Base-by-base conservation (phyloP, 2,329 filamentous ascomycete genomes). In the Macrophomina phaseolina region DNA sequence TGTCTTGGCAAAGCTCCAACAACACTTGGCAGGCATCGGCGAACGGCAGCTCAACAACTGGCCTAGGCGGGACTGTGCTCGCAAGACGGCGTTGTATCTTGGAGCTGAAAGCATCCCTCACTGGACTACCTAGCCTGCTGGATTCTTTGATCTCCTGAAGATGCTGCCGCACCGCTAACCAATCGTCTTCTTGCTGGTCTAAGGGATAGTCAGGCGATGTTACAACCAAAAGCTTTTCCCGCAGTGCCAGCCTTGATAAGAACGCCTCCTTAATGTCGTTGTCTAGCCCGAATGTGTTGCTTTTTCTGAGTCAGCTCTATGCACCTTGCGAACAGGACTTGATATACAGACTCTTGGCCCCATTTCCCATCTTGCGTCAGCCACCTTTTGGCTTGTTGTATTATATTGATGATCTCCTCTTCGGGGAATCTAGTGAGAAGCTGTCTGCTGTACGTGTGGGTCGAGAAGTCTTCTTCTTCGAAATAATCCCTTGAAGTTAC, bases 401-500 rank as follows among this genome's bases (percentile, higher is more conserved):
- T 78, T 32, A 85, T 76, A 8, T 81, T 77, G 49, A 84, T 80
- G 30, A 93, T 83, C n/a, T 85, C 82, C 5, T 83, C 80, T 2
- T 84, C 78, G 16, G 86, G 81, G 67, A 94, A 84, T 14, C 85
- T 80, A 32, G 89, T 87, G 6, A 98, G 84, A 0, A 99, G 82
- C 12, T 87, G 88, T 45, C 94, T 87, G 71, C 93, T 91, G 76
- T 95, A 98, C 0, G 94, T 91, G 77, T 97, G 93, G 6, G 93
- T 94, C 23, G 96, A 92, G 75, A 99, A 97, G 74, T 99, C 95
- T 79, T 99, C 95, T 80, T 99, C 95, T 90, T 99, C 95, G 73
- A 94, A 98, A 75, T 90, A 97, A 71, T 96, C 90, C 76, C 97
- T 92, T n/a, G 85, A 85, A 64, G 88, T 89, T 69, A 98, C 90